Conservation (phyloP, 805 yeast genomes). For the Trichomonascus vanleenenianus region DNA sequence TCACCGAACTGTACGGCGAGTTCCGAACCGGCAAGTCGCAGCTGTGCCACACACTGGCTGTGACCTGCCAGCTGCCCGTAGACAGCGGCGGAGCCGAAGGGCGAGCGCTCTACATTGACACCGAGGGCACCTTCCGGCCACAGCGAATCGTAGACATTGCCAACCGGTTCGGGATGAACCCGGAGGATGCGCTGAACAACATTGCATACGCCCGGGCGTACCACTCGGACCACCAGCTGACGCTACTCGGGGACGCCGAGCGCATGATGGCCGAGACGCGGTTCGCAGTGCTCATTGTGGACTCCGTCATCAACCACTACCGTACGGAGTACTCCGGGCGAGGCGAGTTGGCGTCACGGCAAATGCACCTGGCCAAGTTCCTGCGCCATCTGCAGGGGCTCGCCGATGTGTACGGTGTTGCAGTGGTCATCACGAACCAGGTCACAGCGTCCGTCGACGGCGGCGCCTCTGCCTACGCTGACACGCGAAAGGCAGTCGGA, state of each 20-base stretch:
- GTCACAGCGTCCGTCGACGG: conserved; percentile 98
- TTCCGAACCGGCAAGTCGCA: conserved; percentile 97
- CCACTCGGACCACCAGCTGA: conserved; percentile 92
- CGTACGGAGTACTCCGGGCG: conserved; percentile 93
- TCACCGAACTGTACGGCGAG: conserved; percentile 95
- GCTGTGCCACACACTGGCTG: conserved; percentile 92
- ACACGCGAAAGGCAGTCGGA: conserved; percentile 97
- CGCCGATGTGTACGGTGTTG: conserved; percentile 97
- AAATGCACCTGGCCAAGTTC: conserved; percentile 86
- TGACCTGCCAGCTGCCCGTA: conserved; percentile 91
- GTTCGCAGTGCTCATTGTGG: conserved; percentile 86
- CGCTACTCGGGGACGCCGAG: conserved; percentile 81
- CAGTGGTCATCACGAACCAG: conserved; percentile 91
- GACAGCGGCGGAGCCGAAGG: conserved; percentile 99
- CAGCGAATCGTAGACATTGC: conserved; percentile 84
- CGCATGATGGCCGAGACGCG: conserved; percentile 94
- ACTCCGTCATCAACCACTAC: conserved; percentile 92
- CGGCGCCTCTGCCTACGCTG: conserved; percentile 66
- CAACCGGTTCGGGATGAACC: conserved; percentile 82
- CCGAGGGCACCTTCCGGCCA: conserved; percentile 96
- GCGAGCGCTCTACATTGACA: conserved; percentile 89
- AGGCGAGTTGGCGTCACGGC: conserved; percentile 93
- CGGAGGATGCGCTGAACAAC: conserved; percentile 90
- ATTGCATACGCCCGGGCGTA: conserved; percentile 97
- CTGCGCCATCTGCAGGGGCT: conserved; percentile 86